These are phyloP conservation scores for Hericium rajendrae DNA, from an alignment of 768 basidiomycete genomes.

Conservation along the genomic window DNA sequence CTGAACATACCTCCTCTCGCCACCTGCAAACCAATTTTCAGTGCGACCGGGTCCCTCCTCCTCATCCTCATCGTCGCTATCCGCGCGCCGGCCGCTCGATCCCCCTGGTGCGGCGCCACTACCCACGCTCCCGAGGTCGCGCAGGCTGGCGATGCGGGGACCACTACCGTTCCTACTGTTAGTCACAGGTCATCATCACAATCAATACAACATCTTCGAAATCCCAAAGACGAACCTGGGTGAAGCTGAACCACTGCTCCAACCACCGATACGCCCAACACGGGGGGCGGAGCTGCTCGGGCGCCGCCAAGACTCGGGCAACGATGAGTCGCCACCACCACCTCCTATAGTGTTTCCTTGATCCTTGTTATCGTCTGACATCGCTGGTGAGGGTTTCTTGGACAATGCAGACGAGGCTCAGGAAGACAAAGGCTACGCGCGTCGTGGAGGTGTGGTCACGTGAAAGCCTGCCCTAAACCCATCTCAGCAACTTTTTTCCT, in stretches of 20 bases:
- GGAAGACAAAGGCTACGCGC: not conserved
- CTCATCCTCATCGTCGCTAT: conserved; percentile 32
- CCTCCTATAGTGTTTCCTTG: conserved; percentile 8
- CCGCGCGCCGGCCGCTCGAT: conserved; percentile 8
- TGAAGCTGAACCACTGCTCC: conserved; percentile 7
- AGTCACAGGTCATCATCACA: not conserved
- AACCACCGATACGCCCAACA: conserved; percentile 19
- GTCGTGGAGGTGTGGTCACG: too few relatives aligned
- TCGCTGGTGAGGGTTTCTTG: not conserved
- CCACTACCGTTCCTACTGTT: conserved; percentile 10
- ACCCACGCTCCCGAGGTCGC: conserved; percentile 15
- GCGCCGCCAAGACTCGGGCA: conserved; percentile 4
- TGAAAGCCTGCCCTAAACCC: too few relatives aligned
- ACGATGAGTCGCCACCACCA: not conserved
- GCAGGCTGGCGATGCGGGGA: conserved; percentile 19
- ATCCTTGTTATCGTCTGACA: not conserved
- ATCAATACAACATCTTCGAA: not conserved
- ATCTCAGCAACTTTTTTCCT: too few relatives aligned
- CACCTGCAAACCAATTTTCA: conserved; percentile 81
- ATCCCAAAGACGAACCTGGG: conserved; percentile 5
- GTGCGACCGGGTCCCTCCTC: conserved; percentile 44
- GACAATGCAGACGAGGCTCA: not conserved
- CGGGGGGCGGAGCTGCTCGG: conserved; percentile 4
- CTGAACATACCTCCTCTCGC: conserved; percentile 67
- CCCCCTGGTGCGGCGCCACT: conserved; percentile 2